phyloP scores from a whole-genome alignment of 1,284 basidiomycete species.

The Cutaneotrichosporon sp. region DNA sequence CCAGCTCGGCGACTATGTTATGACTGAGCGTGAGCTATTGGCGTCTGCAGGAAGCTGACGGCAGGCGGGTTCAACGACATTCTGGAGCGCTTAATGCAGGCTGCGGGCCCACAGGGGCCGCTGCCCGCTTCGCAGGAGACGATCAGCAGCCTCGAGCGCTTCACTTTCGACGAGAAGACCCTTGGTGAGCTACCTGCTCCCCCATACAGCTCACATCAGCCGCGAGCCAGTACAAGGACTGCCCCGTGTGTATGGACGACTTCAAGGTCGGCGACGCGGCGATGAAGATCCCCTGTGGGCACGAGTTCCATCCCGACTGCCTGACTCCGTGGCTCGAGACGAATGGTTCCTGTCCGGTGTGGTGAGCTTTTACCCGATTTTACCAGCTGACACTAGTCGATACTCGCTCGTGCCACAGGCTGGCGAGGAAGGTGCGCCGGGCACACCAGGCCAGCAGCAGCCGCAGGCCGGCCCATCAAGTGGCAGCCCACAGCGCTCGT shows the following conservation, averaged over 20 bases:
- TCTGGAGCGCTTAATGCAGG: constrained; percentile 51
- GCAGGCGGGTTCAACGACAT: constrained; percentile 49
- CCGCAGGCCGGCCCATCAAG: background rate
- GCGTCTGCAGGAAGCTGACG: too few species aligned
- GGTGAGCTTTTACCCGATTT: constrained; percentile 41
- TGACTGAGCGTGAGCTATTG: constrained; percentile 45
- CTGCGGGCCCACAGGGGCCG: constrained; percentile 50
- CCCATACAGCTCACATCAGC: constrained; percentile 24
- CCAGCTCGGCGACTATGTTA: constrained; percentile 51
- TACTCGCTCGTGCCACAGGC: constrained; percentile 12
- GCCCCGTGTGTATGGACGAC: constrained; percentile 52
- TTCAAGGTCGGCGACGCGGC: constrained; percentile 44
- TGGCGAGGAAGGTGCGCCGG: too few species aligned
- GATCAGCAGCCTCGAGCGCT: constrained; percentile 48
- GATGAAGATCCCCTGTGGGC: constrained; percentile 48
- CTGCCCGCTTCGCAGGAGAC: constrained; percentile 47
- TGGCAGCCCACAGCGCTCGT: background rate
- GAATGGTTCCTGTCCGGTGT: constrained; percentile 54
- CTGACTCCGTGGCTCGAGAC: constrained; percentile 50
- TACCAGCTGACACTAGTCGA: constrained; percentile 28
- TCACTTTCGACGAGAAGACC: constrained; percentile 40
- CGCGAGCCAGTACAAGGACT: constrained; percentile 47
- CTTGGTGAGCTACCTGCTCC: constrained; percentile 34
- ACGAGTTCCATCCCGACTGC: constrained; percentile 52
- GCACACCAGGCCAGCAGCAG: background rate